Conservation (phyloP, 2,329 filamentous ascomycete genomes). For the Arthrobotrys entomopaga region DNA sequence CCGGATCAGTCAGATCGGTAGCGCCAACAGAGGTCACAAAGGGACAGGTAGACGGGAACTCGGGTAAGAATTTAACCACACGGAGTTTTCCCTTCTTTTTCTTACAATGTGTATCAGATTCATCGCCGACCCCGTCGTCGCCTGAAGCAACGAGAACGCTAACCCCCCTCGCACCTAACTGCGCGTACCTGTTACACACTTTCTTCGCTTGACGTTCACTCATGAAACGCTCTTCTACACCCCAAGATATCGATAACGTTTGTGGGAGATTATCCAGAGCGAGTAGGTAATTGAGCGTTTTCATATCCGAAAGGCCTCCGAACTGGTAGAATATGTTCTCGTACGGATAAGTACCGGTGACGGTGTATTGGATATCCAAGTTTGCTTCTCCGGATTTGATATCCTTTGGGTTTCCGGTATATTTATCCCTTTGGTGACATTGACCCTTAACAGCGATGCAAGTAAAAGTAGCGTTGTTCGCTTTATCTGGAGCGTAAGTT, state of each 20-base stretch:
- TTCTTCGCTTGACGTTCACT: conserved; percentile 67
- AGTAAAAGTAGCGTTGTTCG: conserved; percentile 62
- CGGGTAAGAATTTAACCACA: conserved; percentile 6
- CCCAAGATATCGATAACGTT: conserved; percentile 70
- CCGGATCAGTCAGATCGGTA: conserved; percentile 60
- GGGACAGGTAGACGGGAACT: conserved; percentile 59
- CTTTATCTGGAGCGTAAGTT: conserved; percentile 64
- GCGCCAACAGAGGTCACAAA: conserved; percentile 61
- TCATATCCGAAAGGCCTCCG: conserved; percentile 59
- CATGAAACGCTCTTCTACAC: conserved; percentile 69
- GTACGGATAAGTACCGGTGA: conserved; percentile 62
- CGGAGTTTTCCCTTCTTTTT: conserved; percentile 5
- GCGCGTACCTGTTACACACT: conserved; percentile 68
- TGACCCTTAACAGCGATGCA: conserved; percentile 56
- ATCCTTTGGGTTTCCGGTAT: conserved; percentile 63
- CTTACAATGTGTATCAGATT: conserved; percentile 31
- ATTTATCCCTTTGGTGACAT: conserved; percentile 62
- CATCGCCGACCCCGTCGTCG: conserved; percentile 64
- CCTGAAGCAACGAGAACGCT: conserved; percentile 67
- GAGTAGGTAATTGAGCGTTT: conserved; percentile 67
- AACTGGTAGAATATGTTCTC: conserved; percentile 9
- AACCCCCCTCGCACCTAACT: conserved; percentile 68
- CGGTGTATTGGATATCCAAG: conserved; percentile 70
- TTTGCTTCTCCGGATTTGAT: conserved; percentile 67
- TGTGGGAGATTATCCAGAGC: conserved; percentile 66